A percentile compares a stretch with the other conserved stretches of the same genome.
phyloP scores from a whole-genome alignment of 2,329 filamentous ascomycete genomes.

The Scedosporium aurantiacum region DNA sequence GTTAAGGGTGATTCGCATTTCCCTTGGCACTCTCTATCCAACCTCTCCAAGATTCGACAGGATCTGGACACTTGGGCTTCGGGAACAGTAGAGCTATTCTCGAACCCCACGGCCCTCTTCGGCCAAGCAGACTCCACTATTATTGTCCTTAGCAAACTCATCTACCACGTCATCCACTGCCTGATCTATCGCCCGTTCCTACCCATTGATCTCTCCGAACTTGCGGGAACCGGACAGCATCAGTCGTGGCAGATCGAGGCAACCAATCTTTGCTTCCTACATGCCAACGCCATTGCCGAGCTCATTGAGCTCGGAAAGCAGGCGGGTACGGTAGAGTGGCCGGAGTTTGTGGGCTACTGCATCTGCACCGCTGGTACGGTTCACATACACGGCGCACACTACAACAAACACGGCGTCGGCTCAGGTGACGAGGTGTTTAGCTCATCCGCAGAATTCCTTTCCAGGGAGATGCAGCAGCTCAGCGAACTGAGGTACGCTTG shows the following conservation, averaged over 20 bases:
- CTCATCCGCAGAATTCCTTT: slow-evolving; percentile 56
- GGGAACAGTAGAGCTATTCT: slow-evolving; percentile 69
- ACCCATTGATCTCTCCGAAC: slow-evolving; percentile 70
- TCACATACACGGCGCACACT: slow-evolving; percentile 77
- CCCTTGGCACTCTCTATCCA: slow-evolving; percentile 80
- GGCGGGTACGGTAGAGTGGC: slow-evolving; percentile 68
- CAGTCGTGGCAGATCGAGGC: slow-evolving; percentile 91
- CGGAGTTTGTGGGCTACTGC: slow-evolving; percentile 76
- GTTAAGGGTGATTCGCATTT: slow-evolving; percentile 86
- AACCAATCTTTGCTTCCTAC: slow-evolving; percentile 74
- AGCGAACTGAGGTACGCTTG: slow-evolving; percentile 64
- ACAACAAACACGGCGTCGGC: slow-evolving; percentile 41
- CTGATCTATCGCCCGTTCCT: slow-evolving; percentile 80
- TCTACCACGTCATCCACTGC: slow-evolving; percentile 80
- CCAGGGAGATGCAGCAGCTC: slow-evolving; percentile 69
- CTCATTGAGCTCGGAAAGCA: slow-evolving; percentile 69
- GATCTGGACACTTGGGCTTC: slow-evolving; percentile 79
- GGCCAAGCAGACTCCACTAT: slow-evolving; percentile 68
- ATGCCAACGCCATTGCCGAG: slow-evolving; percentile 80
- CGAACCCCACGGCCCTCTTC: slow-evolving; percentile 63
- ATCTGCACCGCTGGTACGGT: slow-evolving; percentile 80
- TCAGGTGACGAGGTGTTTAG: slow-evolving; percentile 51
- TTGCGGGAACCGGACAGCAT: slow-evolving; percentile 70
- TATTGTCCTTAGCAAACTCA: slow-evolving; percentile 70
- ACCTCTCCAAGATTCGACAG: slow-evolving; percentile 73